Base-by-base conservation (phyloP, 192 early-diverging fungal genomes). In the Backusella macrospora region DNA sequence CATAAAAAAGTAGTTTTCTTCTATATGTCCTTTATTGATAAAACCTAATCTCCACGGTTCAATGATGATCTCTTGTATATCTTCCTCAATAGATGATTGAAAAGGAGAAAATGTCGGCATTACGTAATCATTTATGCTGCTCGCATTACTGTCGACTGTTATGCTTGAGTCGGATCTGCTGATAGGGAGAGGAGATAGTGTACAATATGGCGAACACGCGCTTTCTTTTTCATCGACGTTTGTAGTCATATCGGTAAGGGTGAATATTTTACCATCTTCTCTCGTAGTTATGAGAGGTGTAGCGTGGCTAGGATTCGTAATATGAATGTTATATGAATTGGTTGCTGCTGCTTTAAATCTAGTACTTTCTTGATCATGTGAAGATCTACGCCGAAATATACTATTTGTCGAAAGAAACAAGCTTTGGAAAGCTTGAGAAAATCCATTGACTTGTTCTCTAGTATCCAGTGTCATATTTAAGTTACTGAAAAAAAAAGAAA, bases 81-180 rank as follows among this genome's bases (percentile, higher is more conserved):
- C 21, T 26, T 68, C 23, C 12, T 29, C 42, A 5, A 45, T 46
- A 15, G 67, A 45, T 6, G 42, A 39, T 66, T 40, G 65, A 6
- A 40, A 21, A 66, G 18, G 37, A 59, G 52, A 59, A 59, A 59
- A 59, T 26, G 18, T 59, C 13, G 52, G 52, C 26, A 21, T 59
- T 59, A 59, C 52, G 26, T 13, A 59, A 10, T 59, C 52, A 23
- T 59, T 59, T 23, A 59, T 23, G 52, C 52, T 59, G 12, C 52
- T 59, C 52, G 26, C 65, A 39, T 43, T 66, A 43, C 65, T 66
- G 18, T 40, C 40, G 38, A 66, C 40, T 12, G 65, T 66, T 21
- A 66, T 66, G 40, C 40, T 66, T 66, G 65, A 66, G 14, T 66
- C 40, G n/a, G 65, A 66, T 66, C 65, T 39, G 40, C 65, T 66